A percentile compares a stretch with the other conserved stretches of the same genome.
phyloP scores from a whole-genome alignment of 116 monocot genomes.

The Phalaenopsis hybrid region DNA sequence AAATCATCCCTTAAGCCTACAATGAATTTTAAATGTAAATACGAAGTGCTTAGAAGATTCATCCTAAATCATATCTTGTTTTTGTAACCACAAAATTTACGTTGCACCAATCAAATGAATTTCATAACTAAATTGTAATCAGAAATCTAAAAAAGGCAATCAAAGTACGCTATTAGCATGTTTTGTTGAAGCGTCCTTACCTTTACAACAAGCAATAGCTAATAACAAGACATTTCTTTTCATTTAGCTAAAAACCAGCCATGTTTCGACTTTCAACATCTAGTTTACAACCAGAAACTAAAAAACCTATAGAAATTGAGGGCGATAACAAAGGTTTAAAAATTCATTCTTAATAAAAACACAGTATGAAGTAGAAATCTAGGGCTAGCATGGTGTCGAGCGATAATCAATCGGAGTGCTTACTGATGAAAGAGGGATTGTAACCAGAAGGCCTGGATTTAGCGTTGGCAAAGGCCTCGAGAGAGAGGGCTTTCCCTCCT shows the following conservation, averaged over 20 bases:
- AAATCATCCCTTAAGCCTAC: too few species aligned
- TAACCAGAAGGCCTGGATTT: conserved; percentile 43
- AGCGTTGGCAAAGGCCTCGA: conserved; percentile 54
- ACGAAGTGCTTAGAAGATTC: too few species aligned
- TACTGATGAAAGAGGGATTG: conserved; percentile 63
- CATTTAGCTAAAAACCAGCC: neutral
- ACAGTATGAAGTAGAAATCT: neutral
- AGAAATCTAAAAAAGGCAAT: neutral
- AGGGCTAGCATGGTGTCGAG: neutral
- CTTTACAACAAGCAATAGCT: neutral
- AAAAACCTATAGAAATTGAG: neutral
- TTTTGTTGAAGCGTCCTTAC: neutral
- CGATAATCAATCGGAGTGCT: neutral
- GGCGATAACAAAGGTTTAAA: neutral
- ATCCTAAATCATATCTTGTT: too few species aligned
- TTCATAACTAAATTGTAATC: neutral
- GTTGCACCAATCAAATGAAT: neutral
- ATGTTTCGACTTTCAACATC: neutral
- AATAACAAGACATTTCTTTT: neutral
- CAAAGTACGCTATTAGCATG: neutral
- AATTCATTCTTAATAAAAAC: neutral
- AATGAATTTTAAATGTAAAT: too few species aligned
- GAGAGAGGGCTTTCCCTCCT: conserved; percentile 53
- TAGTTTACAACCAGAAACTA: neutral
- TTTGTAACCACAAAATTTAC: neutral